These are phyloP conservation scores for Leishmania amazonensis DNA, from an alignment of 208 protist species.

Conservation along the genomic window DNA sequence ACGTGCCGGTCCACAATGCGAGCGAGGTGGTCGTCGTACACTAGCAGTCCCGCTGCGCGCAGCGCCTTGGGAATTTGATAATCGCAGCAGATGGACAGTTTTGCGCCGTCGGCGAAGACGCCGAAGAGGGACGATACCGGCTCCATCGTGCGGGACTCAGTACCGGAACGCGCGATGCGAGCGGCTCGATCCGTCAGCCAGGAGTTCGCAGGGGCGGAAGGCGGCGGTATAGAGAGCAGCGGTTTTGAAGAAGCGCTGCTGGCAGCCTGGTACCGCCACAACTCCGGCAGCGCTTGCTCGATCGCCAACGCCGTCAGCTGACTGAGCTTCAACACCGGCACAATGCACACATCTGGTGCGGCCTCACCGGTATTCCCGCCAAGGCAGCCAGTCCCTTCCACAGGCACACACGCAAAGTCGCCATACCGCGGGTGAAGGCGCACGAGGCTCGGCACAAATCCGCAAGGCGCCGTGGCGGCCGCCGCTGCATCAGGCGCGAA, in stretches of 20 bases:
- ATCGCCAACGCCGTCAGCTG: constrained; percentile 77
- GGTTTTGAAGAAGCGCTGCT: not conserved
- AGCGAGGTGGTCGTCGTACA: constrained; percentile 56
- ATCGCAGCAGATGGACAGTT: constrained; percentile 83
- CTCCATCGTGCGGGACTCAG: not conserved
- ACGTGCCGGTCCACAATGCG: constrained; percentile 50
- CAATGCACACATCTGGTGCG: not conserved
- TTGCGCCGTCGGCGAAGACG: constrained; percentile 52
- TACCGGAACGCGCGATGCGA: not conserved
- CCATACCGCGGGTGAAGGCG: constrained; percentile 67
- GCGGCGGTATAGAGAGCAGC: no score
- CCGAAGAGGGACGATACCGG: not conserved
- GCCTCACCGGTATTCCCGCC: no score
- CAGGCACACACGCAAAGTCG: constrained; percentile 39
- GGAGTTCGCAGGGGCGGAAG: not conserved
- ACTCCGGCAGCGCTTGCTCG: constrained; percentile 46
- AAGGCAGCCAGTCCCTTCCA: not conserved
- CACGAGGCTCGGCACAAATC: constrained; percentile 61
- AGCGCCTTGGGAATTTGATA: constrained; percentile 88
- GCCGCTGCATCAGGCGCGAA: constrained; percentile 30
- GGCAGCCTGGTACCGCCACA: constrained; percentile 36
- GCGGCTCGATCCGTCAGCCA: constrained; percentile 27
- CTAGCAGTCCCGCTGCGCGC: constrained; percentile 57
- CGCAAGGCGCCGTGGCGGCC: not conserved
- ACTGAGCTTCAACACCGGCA: constrained; percentile 79